Base-by-base conservation (phyloP, 495 filamentous ascomycete genomes). In the Terfezia claveryi region DNA sequence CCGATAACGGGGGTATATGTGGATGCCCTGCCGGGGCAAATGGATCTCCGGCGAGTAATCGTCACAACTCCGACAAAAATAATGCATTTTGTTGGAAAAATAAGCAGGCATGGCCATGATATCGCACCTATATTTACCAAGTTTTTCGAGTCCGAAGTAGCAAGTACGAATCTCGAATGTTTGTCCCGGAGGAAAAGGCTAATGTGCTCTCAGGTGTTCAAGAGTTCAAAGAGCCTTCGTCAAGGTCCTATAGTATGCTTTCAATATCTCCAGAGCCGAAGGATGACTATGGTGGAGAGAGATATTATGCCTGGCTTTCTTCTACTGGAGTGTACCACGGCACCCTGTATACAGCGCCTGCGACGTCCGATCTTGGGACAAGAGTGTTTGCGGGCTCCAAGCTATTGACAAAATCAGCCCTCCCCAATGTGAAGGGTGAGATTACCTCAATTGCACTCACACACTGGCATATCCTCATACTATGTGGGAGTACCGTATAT, bases 271-370 rank as follows among this genome's bases (percentile, higher is more conserved):
- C 92, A 1, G 84, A 89, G 10, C 60, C 66, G 37, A 54, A 59
- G 7, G 74, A 80, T 36, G 68, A 66, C 8, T 64, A 68, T 17
- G 64, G 63, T 20, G 71, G 74, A 0, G 83, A 89, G 54, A 76
- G 81, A 58, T 75, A 79, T 44, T 98, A 85, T 72, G 89, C 85
- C 0, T 98, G 92, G 92, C 75, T 96, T 49, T 86, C 76, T 14
- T 76, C 80, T 0, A 79, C 93, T 58, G 91, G 92, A 8, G 76
- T 95, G n/a, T 84, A 82, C 58, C 81, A 94, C 64, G 91, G 91
- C 17, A 79, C 76, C 53, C 72, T 98, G 57, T 68, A 78, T 52
- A 71, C 70, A 23, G 64, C 65, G 52, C 70, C 75, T 37, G 65
- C 63, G 54, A 66, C 70, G 46, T 52, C 72, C 49, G 71, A 81